Percentiles rank a stretch among this genome's conserved stretches.
Conservation (phyloP, 2,329 filamentous ascomycete species). For the Drechslerella coelobrocha region DNA sequence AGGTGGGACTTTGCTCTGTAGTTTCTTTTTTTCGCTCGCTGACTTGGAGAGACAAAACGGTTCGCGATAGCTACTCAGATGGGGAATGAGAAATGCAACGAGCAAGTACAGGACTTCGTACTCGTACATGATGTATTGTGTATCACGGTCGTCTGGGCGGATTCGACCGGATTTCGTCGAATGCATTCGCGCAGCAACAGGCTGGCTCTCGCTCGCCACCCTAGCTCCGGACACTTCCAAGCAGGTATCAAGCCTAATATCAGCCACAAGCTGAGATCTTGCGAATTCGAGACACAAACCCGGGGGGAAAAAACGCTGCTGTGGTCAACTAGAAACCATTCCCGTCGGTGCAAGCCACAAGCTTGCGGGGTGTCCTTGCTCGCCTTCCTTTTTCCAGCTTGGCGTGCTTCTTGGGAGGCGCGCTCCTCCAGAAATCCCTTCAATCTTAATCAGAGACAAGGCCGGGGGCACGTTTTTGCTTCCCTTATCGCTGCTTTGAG, state of each 20-base stretch:
- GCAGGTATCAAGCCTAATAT: conserved; percentile 42
- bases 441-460: conserved; percentile 50
- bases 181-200: conserved; percentile 27
- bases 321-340: conserved; percentile 38
- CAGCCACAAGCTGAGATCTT: conserved; percentile 49
- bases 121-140: conserved; percentile 1
- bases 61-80: no score
- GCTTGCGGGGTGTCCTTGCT: conserved; percentile 44
- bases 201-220: neutral
- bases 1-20: conserved; percentile 10
- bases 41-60: no score
- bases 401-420: conserved; percentile 43
- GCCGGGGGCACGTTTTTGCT: conserved; percentile 38
- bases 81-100: neutral
- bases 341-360: conserved; percentile 49
- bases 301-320: conserved; percentile 12
- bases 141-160: conserved; percentile 19
- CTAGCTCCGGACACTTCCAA: neutral
- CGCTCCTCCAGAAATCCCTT: conserved; percentile 51
- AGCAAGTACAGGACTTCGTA: neutral
- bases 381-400: conserved; percentile 27
- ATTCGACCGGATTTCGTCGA: conserved; percentile 35
- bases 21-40: conserved; percentile 9
- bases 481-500: conserved; percentile 26
- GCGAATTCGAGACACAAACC: conserved; percentile 50